Evolutionary conservation across 2,329 filamentous ascomycete species (phyloP).

Genomic region (Colletotrichum abscissum): DNA sequence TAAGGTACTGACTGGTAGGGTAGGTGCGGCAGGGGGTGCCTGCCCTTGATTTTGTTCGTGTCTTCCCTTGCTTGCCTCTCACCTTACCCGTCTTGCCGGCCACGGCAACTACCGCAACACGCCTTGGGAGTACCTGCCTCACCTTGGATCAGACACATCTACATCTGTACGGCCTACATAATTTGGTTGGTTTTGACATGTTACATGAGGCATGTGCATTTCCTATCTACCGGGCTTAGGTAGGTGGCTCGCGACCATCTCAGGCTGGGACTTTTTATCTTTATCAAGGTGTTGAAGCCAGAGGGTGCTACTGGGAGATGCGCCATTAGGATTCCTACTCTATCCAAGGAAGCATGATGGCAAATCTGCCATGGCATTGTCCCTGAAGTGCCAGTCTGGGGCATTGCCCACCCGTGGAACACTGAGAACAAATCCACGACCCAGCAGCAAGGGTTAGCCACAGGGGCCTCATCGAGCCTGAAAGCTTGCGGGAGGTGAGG

Average conservation of each 20-base stretch:
- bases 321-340: not conserved
- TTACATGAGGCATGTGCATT: too few relatives aligned
- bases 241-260: not conserved
- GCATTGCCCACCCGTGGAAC: conserved; percentile 6
- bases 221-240: not conserved
- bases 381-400: not conserved
- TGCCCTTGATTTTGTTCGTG: not conserved
- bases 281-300: too few relatives aligned
- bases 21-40: conserved; percentile 10
- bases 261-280: not conserved
- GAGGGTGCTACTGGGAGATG: too few relatives aligned
- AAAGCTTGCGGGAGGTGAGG: conserved; percentile 10
- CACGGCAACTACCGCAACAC: not conserved
- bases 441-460: conserved; percentile 21
- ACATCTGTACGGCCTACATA: too few relatives aligned
- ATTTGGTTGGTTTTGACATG: too few relatives aligned
- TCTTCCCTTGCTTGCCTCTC: not conserved
- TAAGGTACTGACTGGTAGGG: not conserved
- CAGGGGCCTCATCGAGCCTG: conserved; percentile 23
- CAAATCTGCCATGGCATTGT: conserved; percentile 2
- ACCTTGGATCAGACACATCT: too few relatives aligned
- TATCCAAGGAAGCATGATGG: not conserved
- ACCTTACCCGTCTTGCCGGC: not conserved
- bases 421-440: conserved; percentile 7
- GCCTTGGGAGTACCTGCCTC: too few relatives aligned